Evolutionary conservation across 441 rosid genomes (phyloP), one percentile per base, ranked within the genome.

Genomic region (Gossypium laxum): DNA sequence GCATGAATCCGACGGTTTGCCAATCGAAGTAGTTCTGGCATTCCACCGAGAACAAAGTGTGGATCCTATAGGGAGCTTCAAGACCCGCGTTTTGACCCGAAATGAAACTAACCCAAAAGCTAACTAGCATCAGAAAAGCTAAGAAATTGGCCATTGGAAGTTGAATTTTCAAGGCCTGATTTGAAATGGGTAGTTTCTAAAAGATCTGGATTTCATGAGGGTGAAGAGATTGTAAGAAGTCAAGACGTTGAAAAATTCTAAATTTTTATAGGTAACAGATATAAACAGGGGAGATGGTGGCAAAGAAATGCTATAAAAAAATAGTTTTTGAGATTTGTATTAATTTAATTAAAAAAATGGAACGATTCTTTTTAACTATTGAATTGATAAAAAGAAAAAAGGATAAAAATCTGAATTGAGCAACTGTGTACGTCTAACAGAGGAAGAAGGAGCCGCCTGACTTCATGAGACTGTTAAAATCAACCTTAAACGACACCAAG

Each of bases 11-110:
- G 72, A 92, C 99, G 54, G 96, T 92, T 79, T 94, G 93, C 99
- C 99, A 94, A 80, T 94, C 99, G 72, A 94, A 94, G 85, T 92
- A 94, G 71, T 89, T 77, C 80, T 88, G 96, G 78, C 99, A 91
- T 81, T 92, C 98, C 82, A 95, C 98, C 26, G 96, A 92, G 85
- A 95, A 95, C 74, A 92, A 80, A 48, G 99, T 92, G 67, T 94
- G 99, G 83, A 92, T 87, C 91, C 98, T 85, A 75, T 87, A 82
- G 4, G 94, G 91, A 19, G 86, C 85, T 72, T 83, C 73, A 59
- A 69, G 77, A 69, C 73, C 81, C 77, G 71, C 61, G 30, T 69
- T 83, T 43, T 48, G 69, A 73, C 82, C 85, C 70, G 75, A 74
- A 66, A 78, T 81, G 58, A 43, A 69, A 56, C 55, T 77, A 75